A percentile compares a stretch with the other conserved stretches of the same genome.
Conservation (phyloP, 2,329 filamentous ascomycete species). For the Penicillium hesseltinei region DNA sequence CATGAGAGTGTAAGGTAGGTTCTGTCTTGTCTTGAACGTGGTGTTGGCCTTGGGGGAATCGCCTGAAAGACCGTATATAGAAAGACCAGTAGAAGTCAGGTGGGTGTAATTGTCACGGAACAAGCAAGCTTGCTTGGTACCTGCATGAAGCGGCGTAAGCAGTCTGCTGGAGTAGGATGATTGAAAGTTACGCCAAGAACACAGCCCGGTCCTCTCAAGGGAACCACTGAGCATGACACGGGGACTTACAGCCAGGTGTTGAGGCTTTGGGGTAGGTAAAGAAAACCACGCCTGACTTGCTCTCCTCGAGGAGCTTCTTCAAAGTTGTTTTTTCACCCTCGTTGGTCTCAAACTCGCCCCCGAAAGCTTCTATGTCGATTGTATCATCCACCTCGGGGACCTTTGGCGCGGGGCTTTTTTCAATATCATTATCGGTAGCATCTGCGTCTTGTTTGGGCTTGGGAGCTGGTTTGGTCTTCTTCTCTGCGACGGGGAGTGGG, state of each 20-base stretch:
- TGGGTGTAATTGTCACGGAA: constrained; percentile 83
- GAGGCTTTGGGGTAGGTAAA: constrained; percentile 96
- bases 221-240: not conserved
- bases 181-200: not conserved
- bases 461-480: constrained; percentile 33
- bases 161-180: constrained; percentile 5
- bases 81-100: constrained; percentile 73
- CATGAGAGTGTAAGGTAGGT: constrained; percentile 80
- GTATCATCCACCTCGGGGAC: constrained; percentile 49
- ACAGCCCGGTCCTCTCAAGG: not conserved
- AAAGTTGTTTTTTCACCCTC: constrained; percentile 78
- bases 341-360: constrained; percentile 75
- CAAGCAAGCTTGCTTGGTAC: constrained; percentile 87
- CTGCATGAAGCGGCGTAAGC: constrained; percentile 46
- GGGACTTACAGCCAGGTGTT: constrained; percentile 81
- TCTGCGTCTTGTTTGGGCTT: constrained; percentile 30
- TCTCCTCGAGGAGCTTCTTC: constrained; percentile 75
- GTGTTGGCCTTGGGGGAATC: constrained; percentile 91
- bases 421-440: constrained; percentile 15
- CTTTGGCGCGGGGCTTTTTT: constrained; percentile 13
- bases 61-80: constrained; percentile 84
- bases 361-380: constrained; percentile 56
- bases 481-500: constrained; percentile 41
- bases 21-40: constrained; percentile 88
- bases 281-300: constrained; percentile 80